Evolutionary conservation across 225 moss, liverwort and hornwort genomes (phyloP).

Genomic region (Physcomitrellopsis africana): DNA sequence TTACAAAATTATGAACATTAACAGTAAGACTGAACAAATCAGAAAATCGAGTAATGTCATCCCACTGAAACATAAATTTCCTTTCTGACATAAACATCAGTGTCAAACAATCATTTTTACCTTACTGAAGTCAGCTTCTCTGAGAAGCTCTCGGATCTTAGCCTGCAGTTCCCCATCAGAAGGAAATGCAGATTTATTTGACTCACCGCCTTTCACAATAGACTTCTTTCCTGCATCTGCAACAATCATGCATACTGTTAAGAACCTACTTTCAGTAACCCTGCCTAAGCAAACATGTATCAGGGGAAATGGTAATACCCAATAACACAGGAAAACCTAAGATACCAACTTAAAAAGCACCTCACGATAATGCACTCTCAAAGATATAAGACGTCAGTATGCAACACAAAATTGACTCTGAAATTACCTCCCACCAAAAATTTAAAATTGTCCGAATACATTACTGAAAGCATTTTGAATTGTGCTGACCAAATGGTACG

Average conservation of each 20-base stretch:
- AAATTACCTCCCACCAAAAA: too few relatives aligned
- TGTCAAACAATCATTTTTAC: conserved; percentile 23
- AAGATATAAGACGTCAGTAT: too few relatives aligned
- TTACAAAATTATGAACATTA: too few relatives aligned
- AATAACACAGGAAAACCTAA: background rate
- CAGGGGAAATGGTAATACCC: background rate
- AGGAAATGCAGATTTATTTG: conserved; percentile 56
- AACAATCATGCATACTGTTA: conserved; percentile 16
- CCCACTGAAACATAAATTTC: too few relatives aligned
- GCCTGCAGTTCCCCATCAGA: conserved; percentile 65
- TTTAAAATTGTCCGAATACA: too few relatives aligned
- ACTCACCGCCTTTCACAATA: conserved; percentile 37
- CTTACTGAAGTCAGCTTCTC: conserved; percentile 85
- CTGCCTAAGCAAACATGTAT: background rate
- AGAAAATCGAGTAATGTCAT: too few relatives aligned
- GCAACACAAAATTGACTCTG: too few relatives aligned
- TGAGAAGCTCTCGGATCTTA: conserved; percentile 71
- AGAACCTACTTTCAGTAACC: background rate
- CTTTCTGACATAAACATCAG: too few relatives aligned
- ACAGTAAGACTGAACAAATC: background rate
- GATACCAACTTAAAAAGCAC: too few relatives aligned
- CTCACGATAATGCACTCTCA: too few relatives aligned
- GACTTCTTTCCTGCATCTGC: conserved; percentile 36
- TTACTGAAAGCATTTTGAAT: too few relatives aligned
- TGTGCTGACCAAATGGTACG: too few relatives aligned